Base-by-base conservation (phyloP, 306 rosid species). In the Argentina anserina region DNA sequence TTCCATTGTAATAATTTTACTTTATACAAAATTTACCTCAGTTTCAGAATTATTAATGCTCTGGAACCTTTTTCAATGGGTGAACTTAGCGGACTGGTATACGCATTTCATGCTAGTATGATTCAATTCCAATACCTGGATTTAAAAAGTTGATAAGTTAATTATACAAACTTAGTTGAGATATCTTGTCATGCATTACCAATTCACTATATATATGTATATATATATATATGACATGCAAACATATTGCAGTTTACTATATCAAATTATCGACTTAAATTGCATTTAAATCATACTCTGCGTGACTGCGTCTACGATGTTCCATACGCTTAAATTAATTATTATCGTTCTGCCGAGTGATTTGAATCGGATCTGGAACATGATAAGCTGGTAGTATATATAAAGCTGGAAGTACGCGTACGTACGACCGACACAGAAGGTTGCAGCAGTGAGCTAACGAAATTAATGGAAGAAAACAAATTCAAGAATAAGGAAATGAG, bases 381-480 rank as follows among this genome's bases (percentile, higher is more conserved):
- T 78, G 82, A 70, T 65, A 52, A 59, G 81, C 9, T 36, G 65
- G 26, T n/a, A 50, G 9, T 18, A 46, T 46, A 4, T 33, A 33
- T 2, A 33, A n/a, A n/a, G n/a, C n/a, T n/a, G n/a, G n/a, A n/a
- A n/a, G n/a, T n/a, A n/a, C 4, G 2, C 4, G 45, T 41, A 77
- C 71, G 80, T 65, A 63, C 68, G 72, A 78, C 23, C 42, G 55
- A 36, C 66, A 50, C 53, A 20, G 67, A 31, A 50, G 61, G 65
- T 72, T 73, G 49, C 18, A 43, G 7, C 71, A 56, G 73, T 49
- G 81, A 79, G 79, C 18, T 17, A 43, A 13, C 72, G 28, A 50
- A 65, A 52, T 50, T 50, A 50, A 50, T 50, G 58, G 26, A n/a
- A 21, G 58, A 50, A 50, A 50, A 50, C 26, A n/a, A 50, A 50